Evolutionary conservation across 2,329 filamentous ascomycete genomes (phyloP), one percentile per base, ranked within the genome.

Genomic region (Tricladium varicosporioides): DNA sequence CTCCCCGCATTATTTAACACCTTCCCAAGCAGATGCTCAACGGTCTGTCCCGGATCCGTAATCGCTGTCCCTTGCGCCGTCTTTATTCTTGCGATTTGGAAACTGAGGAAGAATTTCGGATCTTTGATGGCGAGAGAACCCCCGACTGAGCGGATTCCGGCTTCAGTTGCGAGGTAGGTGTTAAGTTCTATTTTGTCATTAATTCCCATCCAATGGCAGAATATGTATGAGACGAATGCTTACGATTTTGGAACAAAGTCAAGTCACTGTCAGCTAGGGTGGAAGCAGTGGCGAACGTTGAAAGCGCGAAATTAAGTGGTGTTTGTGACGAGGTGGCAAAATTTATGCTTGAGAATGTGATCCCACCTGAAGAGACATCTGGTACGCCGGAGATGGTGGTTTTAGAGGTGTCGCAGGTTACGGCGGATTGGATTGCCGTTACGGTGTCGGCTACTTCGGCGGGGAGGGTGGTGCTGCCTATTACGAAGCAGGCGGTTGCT

Each of bases 21-120:
- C 75, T 86, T 86, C 45, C 76, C 78, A 48, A 78, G 68, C 56
- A 85, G 71, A 67, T 85, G 82, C 52, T 83, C 77, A 9, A 85
- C 81, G 67, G 80, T 78, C 65, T 73, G 70, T 8, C 77, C 80
- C 0, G 82, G 70, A n/a, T 72, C 78, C 0, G 74, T 72, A 1
- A 81, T 81, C 44, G 76, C 69, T 51, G 78, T 79, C 0, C 83
- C 82, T 71, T 84, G 80, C 0, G 83, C 83, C 0, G 81, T 82
- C 70, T 81, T 75, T 62, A 85, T 84, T 18, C 82, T 74, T 43
- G 78, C 77, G 33, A 85, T 76, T 70, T 86, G 83, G 68, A 84
- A 80, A 58, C 78, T 72, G 44, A 85, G 68, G 69, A 85, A 85
- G 77, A 86, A 86, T 70, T 85, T 85, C 60, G 83, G 83, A 5